Conservation (phyloP, 148 eudicot genomes). For the Diospyros kaki region DNA sequence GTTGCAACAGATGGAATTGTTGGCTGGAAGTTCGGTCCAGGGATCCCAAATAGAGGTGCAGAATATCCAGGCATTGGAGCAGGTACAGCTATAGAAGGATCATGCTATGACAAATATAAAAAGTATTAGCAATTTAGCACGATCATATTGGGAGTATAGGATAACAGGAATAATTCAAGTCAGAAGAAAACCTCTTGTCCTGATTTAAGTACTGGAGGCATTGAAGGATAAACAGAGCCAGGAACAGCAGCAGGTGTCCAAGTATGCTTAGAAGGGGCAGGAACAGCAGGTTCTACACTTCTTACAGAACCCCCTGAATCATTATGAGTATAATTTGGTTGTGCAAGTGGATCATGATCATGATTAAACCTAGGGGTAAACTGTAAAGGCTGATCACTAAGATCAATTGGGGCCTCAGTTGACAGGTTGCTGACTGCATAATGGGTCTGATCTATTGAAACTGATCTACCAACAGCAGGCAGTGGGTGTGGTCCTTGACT, state of each 20-base stretch:
- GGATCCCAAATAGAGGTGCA: conserved; percentile 55
- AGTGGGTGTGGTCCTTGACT: conserved; percentile 31
- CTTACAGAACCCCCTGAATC: conserved; percentile 37
- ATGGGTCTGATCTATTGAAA: conserved; percentile 44
- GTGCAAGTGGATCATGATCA: conserved; percentile 46
- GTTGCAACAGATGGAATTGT: conserved; percentile 42
- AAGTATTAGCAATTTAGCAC: conserved; percentile 14
- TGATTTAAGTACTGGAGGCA: conserved; percentile 45
- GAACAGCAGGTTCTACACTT: conserved; percentile 35
- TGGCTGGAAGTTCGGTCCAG: conserved; percentile 56
- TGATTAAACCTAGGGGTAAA: conserved; percentile 60
- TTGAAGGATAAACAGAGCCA: conserved; percentile 54
- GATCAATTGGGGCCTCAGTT: conserved; percentile 31
- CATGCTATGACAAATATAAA: conserved; percentile 45
- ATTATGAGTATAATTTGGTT: conserved; percentile 37
- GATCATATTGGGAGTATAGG: background rate
- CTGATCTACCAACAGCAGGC: conserved; percentile 38
- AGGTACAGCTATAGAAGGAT: conserved; percentile 48
- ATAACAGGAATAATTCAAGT: conserved; percentile 6
- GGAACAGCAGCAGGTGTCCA: conserved; percentile 56
- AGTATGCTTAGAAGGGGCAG: conserved; percentile 47
- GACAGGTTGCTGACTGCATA: conserved; percentile 41
- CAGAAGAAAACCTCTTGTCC: conserved; percentile 53
- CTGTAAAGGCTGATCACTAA: conserved; percentile 68
- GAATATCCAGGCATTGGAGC: conserved; percentile 59